Evolutionary conservation across 1,284 basidiomycete species (phyloP).

Genomic region (Trichosporon asahii): DNA sequence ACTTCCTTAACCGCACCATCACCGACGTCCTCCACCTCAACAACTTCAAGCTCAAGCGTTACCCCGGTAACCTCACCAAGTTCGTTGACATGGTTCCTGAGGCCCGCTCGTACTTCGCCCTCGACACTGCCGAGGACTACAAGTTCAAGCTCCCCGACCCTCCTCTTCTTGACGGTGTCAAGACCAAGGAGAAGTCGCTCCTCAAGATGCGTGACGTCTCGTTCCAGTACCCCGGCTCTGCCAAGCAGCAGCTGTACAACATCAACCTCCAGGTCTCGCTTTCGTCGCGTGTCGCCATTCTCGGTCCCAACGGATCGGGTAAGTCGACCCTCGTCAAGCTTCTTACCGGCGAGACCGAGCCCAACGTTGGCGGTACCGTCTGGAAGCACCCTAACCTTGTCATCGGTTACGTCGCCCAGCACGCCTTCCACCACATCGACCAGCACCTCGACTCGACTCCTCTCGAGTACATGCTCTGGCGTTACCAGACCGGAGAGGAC

Average conservation of each 20-base stretch:
- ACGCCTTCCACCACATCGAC: slow-evolving; percentile 99
- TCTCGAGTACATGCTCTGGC: slow-evolving; percentile 98
- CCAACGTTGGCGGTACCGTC: slow-evolving; percentile 92
- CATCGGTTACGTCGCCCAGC: slow-evolving; percentile 97
- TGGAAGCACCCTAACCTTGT: slow-evolving; percentile 99
- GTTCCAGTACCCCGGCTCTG: slow-evolving; percentile 88
- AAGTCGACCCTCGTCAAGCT: slow-evolving; percentile 99
- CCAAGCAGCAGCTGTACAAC: slow-evolving; percentile 86
- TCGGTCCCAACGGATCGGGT: slow-evolving; percentile 96
- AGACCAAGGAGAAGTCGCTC: slow-evolving; percentile 97
- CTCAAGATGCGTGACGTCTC: slow-evolving; percentile 97
- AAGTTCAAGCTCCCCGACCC: slow-evolving; percentile 94
- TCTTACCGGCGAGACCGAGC: slow-evolving; percentile 94
- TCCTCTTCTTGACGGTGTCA: slow-evolving; percentile 96
- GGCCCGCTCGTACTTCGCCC: slow-evolving; percentile 96
- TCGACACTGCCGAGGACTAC: slow-evolving; percentile 92
- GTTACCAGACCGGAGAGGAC: slow-evolving; percentile 99
- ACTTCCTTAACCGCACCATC: slow-evolving; percentile 98
- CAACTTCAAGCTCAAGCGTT: slow-evolving; percentile 97
- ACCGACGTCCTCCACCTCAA: slow-evolving; percentile 98
- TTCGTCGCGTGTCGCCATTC: slow-evolving; percentile 92
- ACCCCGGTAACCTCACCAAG: slow-evolving; percentile 93
- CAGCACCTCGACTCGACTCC: slow-evolving; percentile 97
- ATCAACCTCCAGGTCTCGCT: slow-evolving; percentile 94
- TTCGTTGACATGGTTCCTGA: slow-evolving; percentile 94